Evolutionary conservation across 2,329 filamentous ascomycete genomes (phyloP).

Genomic region (Huntiella savannae): DNA sequence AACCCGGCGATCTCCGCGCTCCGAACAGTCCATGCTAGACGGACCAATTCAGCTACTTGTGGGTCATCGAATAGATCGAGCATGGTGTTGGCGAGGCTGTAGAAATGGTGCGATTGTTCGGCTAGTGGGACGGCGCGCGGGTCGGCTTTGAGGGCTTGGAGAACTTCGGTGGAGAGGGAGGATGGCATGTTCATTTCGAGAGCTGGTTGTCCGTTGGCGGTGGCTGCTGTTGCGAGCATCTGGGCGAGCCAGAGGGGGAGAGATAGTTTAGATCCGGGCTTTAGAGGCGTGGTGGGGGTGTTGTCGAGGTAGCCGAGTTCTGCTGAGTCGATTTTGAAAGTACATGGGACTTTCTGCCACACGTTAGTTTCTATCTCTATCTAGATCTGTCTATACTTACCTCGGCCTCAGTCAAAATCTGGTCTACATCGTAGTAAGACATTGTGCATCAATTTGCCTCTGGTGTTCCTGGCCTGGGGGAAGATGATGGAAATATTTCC

Average conservation of each 20-base stretch:
- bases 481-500: not conserved
- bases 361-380: constrained; percentile 6
- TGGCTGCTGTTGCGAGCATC: constrained; percentile 61
- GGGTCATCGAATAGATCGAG: constrained; percentile 76
- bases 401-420: constrained; percentile 71
- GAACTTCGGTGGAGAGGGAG: constrained; percentile 57
- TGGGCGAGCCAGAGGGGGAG: constrained; percentile 89
- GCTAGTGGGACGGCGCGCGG: constrained; percentile 69
- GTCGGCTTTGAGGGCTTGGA: constrained; percentile 82
- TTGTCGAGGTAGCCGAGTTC: constrained; percentile 80
- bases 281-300: constrained; percentile 51
- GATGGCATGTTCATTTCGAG: constrained; percentile 66
- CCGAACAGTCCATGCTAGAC: constrained; percentile 61
- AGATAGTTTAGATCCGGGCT: constrained; percentile 58
- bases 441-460: constrained; percentile 17
- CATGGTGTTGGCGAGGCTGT: constrained; percentile 66
- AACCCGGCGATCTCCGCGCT: constrained; percentile 74
- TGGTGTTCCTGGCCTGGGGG: not conserved
- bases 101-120: constrained; percentile 71
- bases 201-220: constrained; percentile 28
- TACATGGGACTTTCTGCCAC: constrained; percentile 76
- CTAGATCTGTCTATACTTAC: constrained; percentile 22
- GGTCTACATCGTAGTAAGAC: constrained; percentile 73
- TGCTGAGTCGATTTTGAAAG: constrained; percentile 76
- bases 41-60: constrained; percentile 55